Evolutionary conservation across 208 protist species (phyloP), one percentile per base, ranked within the genome.

Genomic region (Trypanosomatidae sp.): DNA sequence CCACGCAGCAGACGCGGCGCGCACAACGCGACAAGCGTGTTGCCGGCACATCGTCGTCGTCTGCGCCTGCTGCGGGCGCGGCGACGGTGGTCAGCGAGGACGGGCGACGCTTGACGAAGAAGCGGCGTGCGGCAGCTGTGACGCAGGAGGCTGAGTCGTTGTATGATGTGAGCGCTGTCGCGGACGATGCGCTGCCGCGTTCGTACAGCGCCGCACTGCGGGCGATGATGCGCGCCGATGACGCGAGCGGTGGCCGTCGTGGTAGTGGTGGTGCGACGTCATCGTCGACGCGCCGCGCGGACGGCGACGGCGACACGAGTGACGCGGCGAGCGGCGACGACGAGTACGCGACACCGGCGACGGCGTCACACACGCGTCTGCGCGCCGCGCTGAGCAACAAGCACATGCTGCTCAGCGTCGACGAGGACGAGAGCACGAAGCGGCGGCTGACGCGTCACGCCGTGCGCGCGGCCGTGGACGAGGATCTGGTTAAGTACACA

Each of bases 401-500:
- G 42, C 64, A 74, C 37, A 88, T 75, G 25, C 59, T 89, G 7
- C 43, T 93, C 3, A 66, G 62, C 11, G 62, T 75, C 23, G 85
- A 93, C 55, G 64, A 68, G 8, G 85, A 93, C 21, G 77, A 89
- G 11, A 42, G 61, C 27, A 55, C 49, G 27, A 89, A 84, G 61
- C 67, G 65, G n/a, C 54, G 49, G 27, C 33, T 74, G 19, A 57
- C 66, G 8, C 78, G 86, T 15, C 42, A 56, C 6, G 63, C 89
- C 42, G 82, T 88, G 16, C 69, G 86, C 27, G 38, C 58, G 13
- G 65, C 86, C 8, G 71, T 83, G 1, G 59, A 79, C 27, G 58
- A 82, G 20, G 59, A 76, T 22, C 59, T 94, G 57, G 59, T 66
- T 25, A 83, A 82, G 56, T 94, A 88, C 50, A 82, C 79, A 18